Evolutionary conservation across 1,139 yeast species (phyloP), one percentile per base, ranked within the genome.

Genomic region (Magnusiomyces starmeri): DNA sequence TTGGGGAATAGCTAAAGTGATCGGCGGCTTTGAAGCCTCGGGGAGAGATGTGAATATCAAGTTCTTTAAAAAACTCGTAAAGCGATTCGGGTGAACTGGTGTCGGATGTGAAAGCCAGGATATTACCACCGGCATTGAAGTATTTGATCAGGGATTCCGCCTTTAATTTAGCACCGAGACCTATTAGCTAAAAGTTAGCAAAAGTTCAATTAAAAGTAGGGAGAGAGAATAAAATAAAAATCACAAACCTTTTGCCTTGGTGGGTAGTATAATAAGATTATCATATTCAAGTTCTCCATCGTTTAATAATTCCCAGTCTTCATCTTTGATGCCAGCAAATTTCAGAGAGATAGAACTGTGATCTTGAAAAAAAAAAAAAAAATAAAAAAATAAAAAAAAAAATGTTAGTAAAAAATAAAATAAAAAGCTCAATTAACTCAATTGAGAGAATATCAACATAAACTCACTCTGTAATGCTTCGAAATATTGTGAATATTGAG

Each of bases 11-110:
- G 54, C 68, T 65, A 69, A 87, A 88, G 66, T 85, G 85, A 67
- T 89, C 96, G 12, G 76, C 69, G 52, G 84, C 72, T 55, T 73
- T 69, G 66, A 79, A 83, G 50, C 81, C 83, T 64, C 81, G 84
- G 54, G 96, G 95, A 43, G 95, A 77, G 55, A 96, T 87, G 62
- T 75, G 79, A 51, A 94, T 82, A 27, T 96, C 98, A 59, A 89
- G 70, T 66, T 90, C 90, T 60, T 82, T 80, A 61, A 87, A 76
- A 61, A 85, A 83, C 4, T 76, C 71, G 56, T 89, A 78, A 32
- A 84, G 69, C 22, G 83, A 78, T 47, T 85, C 89, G 27, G 94
- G 86, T 26, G 81, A 72, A n/a, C 83, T 83, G 26, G 62, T 60
- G 29, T 82, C 75, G 21, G 76, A 70, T 0, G 82, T 75, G 27